Conservation (phyloP, 345 rosid species). For the Gossypium turneri region DNA sequence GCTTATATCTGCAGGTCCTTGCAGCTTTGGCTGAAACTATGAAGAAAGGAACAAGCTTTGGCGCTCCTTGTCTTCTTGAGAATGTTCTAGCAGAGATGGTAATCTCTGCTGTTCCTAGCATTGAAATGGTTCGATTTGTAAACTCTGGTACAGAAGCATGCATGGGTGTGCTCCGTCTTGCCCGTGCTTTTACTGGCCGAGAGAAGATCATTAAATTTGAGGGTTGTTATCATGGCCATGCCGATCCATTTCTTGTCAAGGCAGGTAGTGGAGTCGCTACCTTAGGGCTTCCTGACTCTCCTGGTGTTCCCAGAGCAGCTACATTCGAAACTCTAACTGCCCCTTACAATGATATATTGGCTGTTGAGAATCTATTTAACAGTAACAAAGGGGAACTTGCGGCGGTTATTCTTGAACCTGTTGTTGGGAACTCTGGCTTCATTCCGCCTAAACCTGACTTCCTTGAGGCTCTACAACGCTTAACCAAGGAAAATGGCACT, state of each 20-base stretch:
- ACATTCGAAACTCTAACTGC: constrained; percentile 77
- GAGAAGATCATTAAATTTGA: constrained; percentile 80
- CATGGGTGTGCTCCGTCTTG: constrained; percentile 91
- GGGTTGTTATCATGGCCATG: constrained; percentile 98
- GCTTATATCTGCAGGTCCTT: constrained; percentile 51
- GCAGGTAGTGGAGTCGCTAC: constrained; percentile 99
- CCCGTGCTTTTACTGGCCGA: constrained; percentile 79
- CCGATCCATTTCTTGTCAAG: constrained; percentile 88
- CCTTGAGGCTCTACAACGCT: constrained; percentile 49
- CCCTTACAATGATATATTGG: constrained; percentile 59
- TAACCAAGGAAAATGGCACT: constrained; percentile 58
- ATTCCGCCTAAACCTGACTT: constrained; percentile 66
- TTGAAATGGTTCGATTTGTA: constrained; percentile 93
- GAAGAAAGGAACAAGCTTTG: constrained; percentile 99
- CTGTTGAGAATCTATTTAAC: constrained; percentile 57
- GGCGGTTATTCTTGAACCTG: constrained; percentile 82
- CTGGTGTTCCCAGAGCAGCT: constrained; percentile 90
- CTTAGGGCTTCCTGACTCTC: constrained; percentile 85
- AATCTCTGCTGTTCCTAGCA: constrained; percentile 85
- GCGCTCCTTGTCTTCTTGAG: constrained; percentile 96
- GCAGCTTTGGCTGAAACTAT: constrained; percentile 83
- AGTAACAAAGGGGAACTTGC: constrained; percentile 69
- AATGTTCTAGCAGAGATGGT: constrained; percentile 88
- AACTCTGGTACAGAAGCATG: constrained; percentile 95
- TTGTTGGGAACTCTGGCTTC: constrained; percentile 89